Conservation (phyloP, 306 rosid species). For the Cucumis melo region DNA sequence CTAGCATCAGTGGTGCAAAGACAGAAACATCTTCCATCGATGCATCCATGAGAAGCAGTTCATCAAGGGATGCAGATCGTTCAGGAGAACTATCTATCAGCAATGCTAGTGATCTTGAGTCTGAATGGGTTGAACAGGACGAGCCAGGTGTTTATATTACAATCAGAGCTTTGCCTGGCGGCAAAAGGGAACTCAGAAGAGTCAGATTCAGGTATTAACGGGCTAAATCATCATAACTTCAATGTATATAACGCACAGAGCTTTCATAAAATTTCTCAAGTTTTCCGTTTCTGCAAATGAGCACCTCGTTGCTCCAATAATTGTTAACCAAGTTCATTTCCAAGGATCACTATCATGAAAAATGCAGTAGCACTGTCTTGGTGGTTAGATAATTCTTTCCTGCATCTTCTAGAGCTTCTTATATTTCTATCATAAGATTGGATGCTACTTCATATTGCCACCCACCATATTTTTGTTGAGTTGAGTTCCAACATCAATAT, state of each 20-base stretch:
- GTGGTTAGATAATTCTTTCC: not conserved
- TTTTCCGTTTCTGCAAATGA: not conserved
- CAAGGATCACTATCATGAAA: not conserved
- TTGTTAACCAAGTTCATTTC: not conserved
- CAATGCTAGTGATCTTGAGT: slow-evolving; percentile 94
- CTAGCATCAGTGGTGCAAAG: slow-evolving; percentile 54
- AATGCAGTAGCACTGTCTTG: not conserved
- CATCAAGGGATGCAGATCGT: slow-evolving; percentile 66
- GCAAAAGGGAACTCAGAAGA: slow-evolving; percentile 81
- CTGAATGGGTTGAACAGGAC: slow-evolving; percentile 97
- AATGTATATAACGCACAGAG: not conserved
- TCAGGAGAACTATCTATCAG: slow-evolving; percentile 83
- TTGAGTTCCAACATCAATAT: not conserved
- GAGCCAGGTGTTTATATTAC: slow-evolving; percentile 99
- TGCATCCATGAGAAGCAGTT: slow-evolving; percentile 80
- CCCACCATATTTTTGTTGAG: not conserved
- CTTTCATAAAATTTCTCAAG: not conserved
- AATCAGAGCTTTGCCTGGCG: slow-evolving; percentile 74
- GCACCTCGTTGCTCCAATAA: not conserved
- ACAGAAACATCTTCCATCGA: slow-evolving; percentile 73
- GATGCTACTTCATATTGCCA: not conserved
- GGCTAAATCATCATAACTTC: not conserved
- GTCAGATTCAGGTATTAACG: slow-evolving; percentile 76
- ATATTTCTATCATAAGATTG: not conserved
- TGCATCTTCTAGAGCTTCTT: not conserved